These are phyloP conservation scores for Calendula officinalis DNA, from an alignment of 129 eudicot genomes.

Conservation along the genomic window DNA sequence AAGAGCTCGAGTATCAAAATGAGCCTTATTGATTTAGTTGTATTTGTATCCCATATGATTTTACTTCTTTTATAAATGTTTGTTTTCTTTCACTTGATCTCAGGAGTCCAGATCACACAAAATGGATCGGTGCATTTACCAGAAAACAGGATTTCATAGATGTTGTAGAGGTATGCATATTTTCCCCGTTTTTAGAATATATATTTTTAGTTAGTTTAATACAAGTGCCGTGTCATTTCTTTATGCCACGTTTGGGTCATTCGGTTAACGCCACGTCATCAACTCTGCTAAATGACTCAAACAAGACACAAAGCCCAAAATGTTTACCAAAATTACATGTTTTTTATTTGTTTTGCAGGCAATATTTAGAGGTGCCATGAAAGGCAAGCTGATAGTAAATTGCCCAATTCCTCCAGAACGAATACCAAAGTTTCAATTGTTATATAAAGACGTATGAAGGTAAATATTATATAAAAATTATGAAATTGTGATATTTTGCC, in stretches of 20 bases:
- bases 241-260: too few species aligned
- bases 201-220: too few species aligned
- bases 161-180: slow-evolving; percentile 81
- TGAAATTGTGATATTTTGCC: not conserved
- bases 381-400: slow-evolving; percentile 83
- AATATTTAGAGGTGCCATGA: slow-evolving; percentile 98
- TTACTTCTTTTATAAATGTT: not conserved
- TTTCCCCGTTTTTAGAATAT: not conserved
- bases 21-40: not conserved
- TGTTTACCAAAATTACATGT: not conserved
- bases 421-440: slow-evolving; percentile 85
- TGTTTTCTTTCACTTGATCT: slow-evolving; percentile 5
- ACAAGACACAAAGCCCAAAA: too few species aligned
- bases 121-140: slow-evolving; percentile 87
- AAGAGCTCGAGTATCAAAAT: too few species aligned
- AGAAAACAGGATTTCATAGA: slow-evolving; percentile 89
- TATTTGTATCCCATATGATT: not conserved
- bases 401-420: slow-evolving; percentile 95
- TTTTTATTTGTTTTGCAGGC: slow-evolving; percentile 51
- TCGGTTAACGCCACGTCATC: too few species aligned
- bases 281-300: too few species aligned
- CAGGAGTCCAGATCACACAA: slow-evolving; percentile 98
- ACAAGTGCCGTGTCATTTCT: too few species aligned
- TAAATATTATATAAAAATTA: slow-evolving; percentile 1
- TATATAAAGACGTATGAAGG: slow-evolving; percentile 76